Base-by-base conservation (phyloP, 2,329 filamentous ascomycete species). In the Alternaria incomplexa region DNA sequence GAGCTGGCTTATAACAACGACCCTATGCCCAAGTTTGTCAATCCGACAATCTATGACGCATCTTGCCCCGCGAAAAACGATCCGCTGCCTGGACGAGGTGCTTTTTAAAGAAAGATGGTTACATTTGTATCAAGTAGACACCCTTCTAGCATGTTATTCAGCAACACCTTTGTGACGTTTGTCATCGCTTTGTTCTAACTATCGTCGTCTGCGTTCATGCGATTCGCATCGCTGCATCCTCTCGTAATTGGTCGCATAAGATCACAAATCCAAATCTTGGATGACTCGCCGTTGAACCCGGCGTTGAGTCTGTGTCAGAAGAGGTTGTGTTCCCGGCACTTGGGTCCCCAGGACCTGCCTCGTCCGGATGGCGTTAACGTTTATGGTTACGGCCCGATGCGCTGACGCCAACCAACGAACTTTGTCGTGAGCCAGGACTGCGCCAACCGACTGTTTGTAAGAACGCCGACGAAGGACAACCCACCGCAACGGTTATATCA, bases 1-100 rank as follows among this genome's bases (percentile, higher is more conserved):
- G 60, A 65, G 23, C 43, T 75, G 43, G 72, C 62, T 32, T 70
- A 69, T 47, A 62, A 68, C 45, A 74, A 74, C 59, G 65, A 40
- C 10, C 32, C 67, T 4, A 43, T 32, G 45, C 66, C 69, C 11
- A 64, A 55, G 4, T 72, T 76, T 55, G 65, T 72, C n/a, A 50
- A 67, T 5, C 65, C 71, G 13, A 65, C 50, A 10, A 58, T 54
- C 9, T 74, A 74, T 28, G 73, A 75, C 51, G 56, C 52, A 26
- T 47, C 62, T 6, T 76, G 73, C 45, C 68, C 71, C 32, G 56
- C 56, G 5, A 67, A 64, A 47, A 75, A 73, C 26, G 72, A 74
- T 48, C 70, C 73, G 6, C 36, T 73, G 17, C 72, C 70, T 46
- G 72, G 65, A 17, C 68, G 66, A 57, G 72, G 71, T 23, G 71